phyloP scores from a whole-genome alignment of 495 filamentous ascomycete genomes.

The Sabuloglossum arenarium region DNA sequence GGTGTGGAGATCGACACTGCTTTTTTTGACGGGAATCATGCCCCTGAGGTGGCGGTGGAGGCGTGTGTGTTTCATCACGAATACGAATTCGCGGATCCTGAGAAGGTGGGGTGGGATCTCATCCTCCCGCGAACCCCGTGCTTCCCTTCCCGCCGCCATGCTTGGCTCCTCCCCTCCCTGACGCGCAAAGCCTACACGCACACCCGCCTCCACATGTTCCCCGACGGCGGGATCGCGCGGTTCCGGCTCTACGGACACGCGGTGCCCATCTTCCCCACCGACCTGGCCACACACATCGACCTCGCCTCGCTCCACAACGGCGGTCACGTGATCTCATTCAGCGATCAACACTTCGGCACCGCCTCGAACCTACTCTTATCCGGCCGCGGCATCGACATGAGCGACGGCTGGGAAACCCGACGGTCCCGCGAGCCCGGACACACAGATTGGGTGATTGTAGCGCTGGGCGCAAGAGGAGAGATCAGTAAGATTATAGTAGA shows the following conservation, averaged over 20 bases:
- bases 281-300: slow-evolving; percentile 46
- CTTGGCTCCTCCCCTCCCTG: slow-evolving; percentile 45
- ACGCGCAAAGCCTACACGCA: slow-evolving; percentile 57
- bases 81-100: slow-evolving; percentile 20
- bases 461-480: slow-evolving; percentile 48
- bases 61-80: slow-evolving; percentile 36
- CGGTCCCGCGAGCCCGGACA: slow-evolving; percentile 56
- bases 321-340: slow-evolving; percentile 52
- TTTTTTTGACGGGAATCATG: slow-evolving; percentile 76
- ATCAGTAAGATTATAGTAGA: slow-evolving; percentile 61
- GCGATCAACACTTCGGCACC: slow-evolving; percentile 71
- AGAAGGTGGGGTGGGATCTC: slow-evolving; percentile 50
- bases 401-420: slow-evolving; percentile 87
- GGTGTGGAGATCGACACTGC: slow-evolving; percentile 78
- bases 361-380: slow-evolving; percentile 70
- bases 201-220: slow-evolving; percentile 74
- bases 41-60: slow-evolving; percentile 63
- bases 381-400: slow-evolving; percentile 76
- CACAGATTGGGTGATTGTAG: slow-evolving; percentile 69
- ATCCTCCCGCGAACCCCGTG: slow-evolving; percentile 51
- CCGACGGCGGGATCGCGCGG: slow-evolving; percentile 82
- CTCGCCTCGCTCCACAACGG: slow-evolving; percentile 68
- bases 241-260: slow-evolving; percentile 66
- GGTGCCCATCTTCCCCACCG: slow-evolving; percentile 45
- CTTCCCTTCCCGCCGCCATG: slow-evolving; percentile 56